These are phyloP conservation scores for Escovopsis sp. DNA, from an alignment of 2,329 filamentous ascomycete genomes.

Conservation along the genomic window DNA sequence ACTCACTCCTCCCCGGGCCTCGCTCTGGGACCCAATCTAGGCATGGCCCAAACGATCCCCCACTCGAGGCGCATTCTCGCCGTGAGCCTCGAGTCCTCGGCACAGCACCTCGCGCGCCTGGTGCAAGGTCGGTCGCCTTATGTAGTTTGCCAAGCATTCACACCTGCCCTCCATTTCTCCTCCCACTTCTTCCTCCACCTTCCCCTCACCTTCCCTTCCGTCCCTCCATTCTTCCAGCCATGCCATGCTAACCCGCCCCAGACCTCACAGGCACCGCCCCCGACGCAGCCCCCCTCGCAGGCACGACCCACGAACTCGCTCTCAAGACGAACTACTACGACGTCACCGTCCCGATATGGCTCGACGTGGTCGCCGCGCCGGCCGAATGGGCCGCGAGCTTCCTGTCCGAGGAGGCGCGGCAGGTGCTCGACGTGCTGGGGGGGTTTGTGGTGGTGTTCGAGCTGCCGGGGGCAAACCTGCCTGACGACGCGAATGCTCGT, in stretches of 20 bases:
- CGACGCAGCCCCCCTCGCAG: conserved; percentile 33
- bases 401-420: conserved; percentile 42
- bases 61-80: conserved; percentile 44
- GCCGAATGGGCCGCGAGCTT: conserved; percentile 43
- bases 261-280: conserved; percentile 36
- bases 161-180: neutral
- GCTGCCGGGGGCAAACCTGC: conserved; percentile 7
- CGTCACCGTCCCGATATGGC: conserved; percentile 46
- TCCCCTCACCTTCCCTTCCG: too few relatives aligned
- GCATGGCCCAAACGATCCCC: conserved; percentile 19
- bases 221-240: too few relatives aligned
- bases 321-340: conserved; percentile 47
- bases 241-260: conserved; percentile 11
- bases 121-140: conserved; percentile 31
- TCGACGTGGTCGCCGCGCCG: conserved; percentile 41
- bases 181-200: too few relatives aligned
- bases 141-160: neutral
- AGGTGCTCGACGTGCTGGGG: conserved; percentile 46
- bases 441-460: conserved; percentile 34
- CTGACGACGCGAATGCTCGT: too few relatives aligned
- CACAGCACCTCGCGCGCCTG: conserved; percentile 30
- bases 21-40: too few relatives aligned
- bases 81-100: conserved; percentile 33
- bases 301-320: conserved; percentile 39
- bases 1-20: too few relatives aligned